These are phyloP conservation scores for Populus ilicifolia DNA, from an alignment of 345 rosid species.

Conservation along the genomic window DNA sequence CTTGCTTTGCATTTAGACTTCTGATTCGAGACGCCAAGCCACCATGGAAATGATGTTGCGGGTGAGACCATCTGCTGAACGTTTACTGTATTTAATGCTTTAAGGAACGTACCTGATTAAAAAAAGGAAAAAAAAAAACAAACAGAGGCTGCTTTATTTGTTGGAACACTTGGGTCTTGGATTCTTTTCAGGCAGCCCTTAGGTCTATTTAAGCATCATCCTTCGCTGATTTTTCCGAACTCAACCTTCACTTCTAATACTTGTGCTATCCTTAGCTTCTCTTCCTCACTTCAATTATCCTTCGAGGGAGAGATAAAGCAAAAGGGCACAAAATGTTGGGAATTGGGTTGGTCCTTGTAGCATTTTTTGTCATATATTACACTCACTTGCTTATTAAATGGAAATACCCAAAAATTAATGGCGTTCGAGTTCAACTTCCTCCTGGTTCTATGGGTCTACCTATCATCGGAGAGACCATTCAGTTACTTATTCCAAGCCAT, in stretches of 20 bases:
- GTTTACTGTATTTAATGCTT: no score
- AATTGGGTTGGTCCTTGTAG: neutral
- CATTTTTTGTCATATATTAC: neutral
- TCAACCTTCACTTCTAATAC: neutral
- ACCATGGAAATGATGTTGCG: no score
- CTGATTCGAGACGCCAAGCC: no score
- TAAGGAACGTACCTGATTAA: no score
- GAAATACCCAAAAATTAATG: slow-evolving; percentile 12
- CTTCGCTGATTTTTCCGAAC: neutral
- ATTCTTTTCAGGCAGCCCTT: neutral
- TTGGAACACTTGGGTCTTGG: neutral
- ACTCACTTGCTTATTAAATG: slow-evolving; percentile 5
- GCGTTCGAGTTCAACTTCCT: slow-evolving; percentile 6
- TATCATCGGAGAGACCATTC: slow-evolving; percentile 12
- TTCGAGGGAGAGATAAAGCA: neutral
- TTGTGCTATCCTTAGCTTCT: neutral
- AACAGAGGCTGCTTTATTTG: neutral
- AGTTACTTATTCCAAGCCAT: slow-evolving; percentile 6
- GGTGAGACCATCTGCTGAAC: no score
- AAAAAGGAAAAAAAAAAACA: neutral
- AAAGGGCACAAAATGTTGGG: neutral
- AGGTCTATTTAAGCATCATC: neutral
- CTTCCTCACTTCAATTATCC: neutral
- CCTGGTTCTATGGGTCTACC: slow-evolving; percentile 17
- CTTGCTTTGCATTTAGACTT: no score